These are phyloP conservation scores for Colletotrichum sp. DNA, from an alignment of 2,329 filamentous ascomycete genomes.

Conservation along the genomic window DNA sequence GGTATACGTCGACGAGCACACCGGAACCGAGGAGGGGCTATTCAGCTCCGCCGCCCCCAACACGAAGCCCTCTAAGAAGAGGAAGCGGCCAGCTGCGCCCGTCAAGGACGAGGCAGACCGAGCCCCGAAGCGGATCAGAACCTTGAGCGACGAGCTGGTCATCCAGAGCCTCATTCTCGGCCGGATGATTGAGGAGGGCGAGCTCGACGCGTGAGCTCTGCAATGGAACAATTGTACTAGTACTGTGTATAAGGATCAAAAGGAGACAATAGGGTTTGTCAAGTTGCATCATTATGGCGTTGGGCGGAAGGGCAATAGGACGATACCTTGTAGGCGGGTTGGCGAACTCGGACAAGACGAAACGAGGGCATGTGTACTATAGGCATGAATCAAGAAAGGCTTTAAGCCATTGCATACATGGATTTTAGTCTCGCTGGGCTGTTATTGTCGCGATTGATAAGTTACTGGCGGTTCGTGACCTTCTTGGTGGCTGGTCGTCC, in stretches of 20 bases:
- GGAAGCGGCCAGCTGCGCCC: slow-evolving; percentile 31
- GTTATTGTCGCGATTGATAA: not conserved
- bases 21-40: slow-evolving; percentile 56
- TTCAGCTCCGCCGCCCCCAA: slow-evolving; percentile 33
- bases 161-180: slow-evolving; percentile 93
- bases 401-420: not conserved
- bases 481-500: not conserved
- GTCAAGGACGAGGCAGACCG: slow-evolving; percentile 28
- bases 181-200: slow-evolving; percentile 70
- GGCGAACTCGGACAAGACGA: not conserved
- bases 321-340: not conserved
- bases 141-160: slow-evolving; percentile 85
- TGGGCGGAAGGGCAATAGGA: not conserved
- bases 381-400: not conserved
- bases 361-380: not conserved
- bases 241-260: not conserved
- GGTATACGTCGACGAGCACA: slow-evolving; percentile 77
- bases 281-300: not conserved
- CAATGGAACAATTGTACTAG: not conserved
- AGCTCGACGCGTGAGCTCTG: slow-evolving; percentile 33
- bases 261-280: not conserved
- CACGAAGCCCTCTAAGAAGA: slow-evolving; percentile 45
- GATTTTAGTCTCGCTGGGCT: not conserved
- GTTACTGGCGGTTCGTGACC: too few species aligned
- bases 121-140: slow-evolving; percentile 59